These are phyloP conservation scores for Trametopsis cervina DNA, from an alignment of 768 basidiomycete species.

Conservation along the genomic window DNA sequence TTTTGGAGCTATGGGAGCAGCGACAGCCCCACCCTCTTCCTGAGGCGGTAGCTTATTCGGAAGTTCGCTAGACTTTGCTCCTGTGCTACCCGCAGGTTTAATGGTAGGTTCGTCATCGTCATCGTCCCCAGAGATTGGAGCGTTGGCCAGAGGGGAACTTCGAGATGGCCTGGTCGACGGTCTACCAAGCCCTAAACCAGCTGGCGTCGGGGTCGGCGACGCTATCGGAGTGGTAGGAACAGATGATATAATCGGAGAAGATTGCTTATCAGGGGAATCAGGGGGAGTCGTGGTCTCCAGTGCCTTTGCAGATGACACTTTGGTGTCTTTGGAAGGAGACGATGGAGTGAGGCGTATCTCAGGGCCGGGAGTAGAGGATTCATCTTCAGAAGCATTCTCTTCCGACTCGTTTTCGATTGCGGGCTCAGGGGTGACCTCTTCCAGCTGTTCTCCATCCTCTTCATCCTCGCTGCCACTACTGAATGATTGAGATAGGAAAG, in stretches of 20 bases:
- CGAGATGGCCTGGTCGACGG: conserved; percentile 60
- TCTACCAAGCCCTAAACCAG: conserved; percentile 49
- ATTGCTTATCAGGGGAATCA: conserved; percentile 42
- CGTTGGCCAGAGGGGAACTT: conserved; percentile 70
- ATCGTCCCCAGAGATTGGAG: conserved; percentile 37
- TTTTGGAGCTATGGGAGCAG: conserved; percentile 5
- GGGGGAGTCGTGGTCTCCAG: conserved; percentile 53
- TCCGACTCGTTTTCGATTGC: not conserved
- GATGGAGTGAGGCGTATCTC: conserved; percentile 7
- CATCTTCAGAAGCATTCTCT: no score
- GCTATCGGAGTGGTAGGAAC: no score
- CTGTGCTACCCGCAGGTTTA: not conserved
- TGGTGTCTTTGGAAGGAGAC: conserved; percentile 7
- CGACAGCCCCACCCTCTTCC: conserved; percentile 4
- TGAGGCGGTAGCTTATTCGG: conserved; percentile 7
- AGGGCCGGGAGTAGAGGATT: conserved; percentile 5
- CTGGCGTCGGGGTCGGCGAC: conserved; percentile 18
- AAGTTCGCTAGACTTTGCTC: conserved; percentile 1
- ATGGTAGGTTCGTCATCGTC: conserved; percentile 26
- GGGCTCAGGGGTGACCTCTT: not conserved
- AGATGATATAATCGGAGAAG: no score
- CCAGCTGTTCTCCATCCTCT: conserved; percentile 25
- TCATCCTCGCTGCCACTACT: conserved; percentile 23
- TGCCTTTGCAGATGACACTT: conserved; percentile 3
- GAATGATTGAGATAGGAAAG: conserved; percentile 20